These are phyloP conservation scores for Colletotrichum graminicola DNA, from an alignment of 2,329 filamentous ascomycete species.

Conservation along the genomic window DNA sequence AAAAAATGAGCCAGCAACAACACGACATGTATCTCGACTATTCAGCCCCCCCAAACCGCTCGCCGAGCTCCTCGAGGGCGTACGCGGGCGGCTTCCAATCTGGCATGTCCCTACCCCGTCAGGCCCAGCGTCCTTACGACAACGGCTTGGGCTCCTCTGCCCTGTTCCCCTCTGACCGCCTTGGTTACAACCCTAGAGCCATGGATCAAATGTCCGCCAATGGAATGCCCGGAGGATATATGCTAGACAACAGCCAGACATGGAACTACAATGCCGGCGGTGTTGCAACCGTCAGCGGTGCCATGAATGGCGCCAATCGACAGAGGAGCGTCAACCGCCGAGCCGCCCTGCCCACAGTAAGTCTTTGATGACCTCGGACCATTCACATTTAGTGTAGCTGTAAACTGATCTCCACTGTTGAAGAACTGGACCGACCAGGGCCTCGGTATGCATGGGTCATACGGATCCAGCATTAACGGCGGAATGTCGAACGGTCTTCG, in stretches of 20 bases:
- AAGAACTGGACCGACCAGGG: conserved; percentile 66
- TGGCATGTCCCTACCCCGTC: conserved; percentile 57
- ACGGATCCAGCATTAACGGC: conserved; percentile 48
- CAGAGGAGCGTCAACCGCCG: conserved; percentile 67
- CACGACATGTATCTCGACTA: conserved; percentile 82
- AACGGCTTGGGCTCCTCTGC: conserved; percentile 72
- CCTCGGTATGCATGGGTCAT: conserved; percentile 58
- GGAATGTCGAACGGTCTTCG: conserved; percentile 57
- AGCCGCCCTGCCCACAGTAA: conserved; percentile 79
- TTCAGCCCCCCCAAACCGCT: conserved; percentile 66
- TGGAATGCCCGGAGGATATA: conserved; percentile 60
- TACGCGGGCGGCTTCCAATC: conserved; percentile 66
- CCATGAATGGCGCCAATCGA: conserved; percentile 73
- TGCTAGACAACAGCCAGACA: conserved; percentile 78
- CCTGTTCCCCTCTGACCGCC: conserved; percentile 78
- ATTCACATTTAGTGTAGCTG: neutral
- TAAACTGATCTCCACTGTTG: conserved; percentile 12
- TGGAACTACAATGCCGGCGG: conserved; percentile 82
- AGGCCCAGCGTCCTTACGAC: conserved; percentile 83
- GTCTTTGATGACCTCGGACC: conserved; percentile 47
- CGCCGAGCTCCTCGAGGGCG: conserved; percentile 56
- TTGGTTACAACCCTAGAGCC: conserved; percentile 71
- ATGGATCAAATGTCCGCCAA: conserved; percentile 61
- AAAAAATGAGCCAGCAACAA: conserved; percentile 65
- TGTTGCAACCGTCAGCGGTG: conserved; percentile 72